Evolutionary conservation across 805 yeast genomes (phyloP).

Genomic region (Metschnikowia aberdeeniae): DNA sequence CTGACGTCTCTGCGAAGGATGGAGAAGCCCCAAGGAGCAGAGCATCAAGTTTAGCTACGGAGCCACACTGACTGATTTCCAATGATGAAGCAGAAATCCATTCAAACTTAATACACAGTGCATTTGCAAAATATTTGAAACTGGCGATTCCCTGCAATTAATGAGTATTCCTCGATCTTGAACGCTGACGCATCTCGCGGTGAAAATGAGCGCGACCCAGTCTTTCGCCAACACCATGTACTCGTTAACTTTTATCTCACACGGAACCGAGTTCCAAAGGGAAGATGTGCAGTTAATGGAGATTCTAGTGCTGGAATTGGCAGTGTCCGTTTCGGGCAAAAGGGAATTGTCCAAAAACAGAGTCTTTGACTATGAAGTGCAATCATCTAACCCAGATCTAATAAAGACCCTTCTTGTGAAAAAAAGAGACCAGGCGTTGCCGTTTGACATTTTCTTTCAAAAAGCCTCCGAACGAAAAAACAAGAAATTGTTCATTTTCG

Average conservation of each 20-base stretch:
- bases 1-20: neutral
- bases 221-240: slow-evolving; percentile 6
- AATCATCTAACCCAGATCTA: slow-evolving; percentile 14
- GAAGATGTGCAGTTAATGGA: slow-evolving; percentile 12
- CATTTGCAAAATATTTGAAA: no score
- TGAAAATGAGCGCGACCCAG: neutral
- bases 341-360: slow-evolving; percentile 15
- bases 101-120: no score
- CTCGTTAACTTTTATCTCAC: slow-evolving; percentile 17
- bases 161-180: no score
- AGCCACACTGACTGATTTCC: no score
- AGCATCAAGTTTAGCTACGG: no score
- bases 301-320: slow-evolving; percentile 9
- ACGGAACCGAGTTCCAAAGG: slow-evolving; percentile 9
- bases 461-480: slow-evolving; percentile 19
- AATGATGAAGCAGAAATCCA: no score
- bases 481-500: slow-evolving; percentile 75
- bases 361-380: slow-evolving; percentile 18
- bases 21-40: no score
- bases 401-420: slow-evolving; percentile 10
- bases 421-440: slow-evolving; percentile 5
- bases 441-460: slow-evolving; percentile 35
- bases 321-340: slow-evolving; percentile 11
- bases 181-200: neutral
- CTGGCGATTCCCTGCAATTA: no score